Percentiles rank a stretch among this genome's conserved stretches.
These are phyloP conservation scores for Zostera marina DNA, from an alignment of 116 monocot genomes.

Conservation along the genomic window DNA sequence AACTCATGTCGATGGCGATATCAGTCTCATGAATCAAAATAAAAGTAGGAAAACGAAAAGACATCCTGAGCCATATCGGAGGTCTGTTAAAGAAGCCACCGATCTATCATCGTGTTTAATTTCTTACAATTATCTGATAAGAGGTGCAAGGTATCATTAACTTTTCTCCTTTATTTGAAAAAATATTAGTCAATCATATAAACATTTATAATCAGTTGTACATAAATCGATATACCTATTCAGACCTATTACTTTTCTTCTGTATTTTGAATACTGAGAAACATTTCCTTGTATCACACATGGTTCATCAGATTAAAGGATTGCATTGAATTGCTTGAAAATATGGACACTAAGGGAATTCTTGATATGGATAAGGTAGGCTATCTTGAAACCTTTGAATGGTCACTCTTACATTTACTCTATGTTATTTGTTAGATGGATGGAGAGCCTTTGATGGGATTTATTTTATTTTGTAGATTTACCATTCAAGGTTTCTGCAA, in stretches of 20 bases:
- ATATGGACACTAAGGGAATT: conserved; percentile 41
- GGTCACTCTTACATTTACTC: too few relatives aligned
- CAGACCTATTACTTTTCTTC: background rate
- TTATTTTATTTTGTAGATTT: conserved; percentile 33
- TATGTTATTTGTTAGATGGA: conserved; percentile 7
- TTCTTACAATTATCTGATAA: conserved; percentile 39
- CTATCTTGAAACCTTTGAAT: background rate
- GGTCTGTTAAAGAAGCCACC: conserved; percentile 10
- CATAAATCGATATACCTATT: background rate
- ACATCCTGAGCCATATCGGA: conserved; percentile 15
- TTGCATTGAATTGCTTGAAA: conserved; percentile 59
- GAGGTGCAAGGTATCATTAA: conserved; percentile 43
- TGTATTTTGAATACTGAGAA: background rate
- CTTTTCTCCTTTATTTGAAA: background rate
- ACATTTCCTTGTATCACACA: background rate
- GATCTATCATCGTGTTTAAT: conserved; percentile 24
- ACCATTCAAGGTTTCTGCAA: conserved; percentile 62
- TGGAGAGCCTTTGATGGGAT: background rate
- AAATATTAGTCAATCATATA: background rate
- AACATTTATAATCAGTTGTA: background rate
- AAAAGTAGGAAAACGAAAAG: conserved; percentile 12
- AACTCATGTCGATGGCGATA: conserved; percentile 7
- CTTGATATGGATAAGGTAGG: conserved; percentile 84
- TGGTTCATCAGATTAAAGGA: conserved; percentile 47
- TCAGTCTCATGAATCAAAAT: conserved; percentile 1